Percentiles rank a stretch among this genome's conserved stretches.
These are phyloP conservation scores for Erysiphe pulchra DNA, from an alignment of 2,329 filamentous ascomycete genomes.

Conservation along the genomic window DNA sequence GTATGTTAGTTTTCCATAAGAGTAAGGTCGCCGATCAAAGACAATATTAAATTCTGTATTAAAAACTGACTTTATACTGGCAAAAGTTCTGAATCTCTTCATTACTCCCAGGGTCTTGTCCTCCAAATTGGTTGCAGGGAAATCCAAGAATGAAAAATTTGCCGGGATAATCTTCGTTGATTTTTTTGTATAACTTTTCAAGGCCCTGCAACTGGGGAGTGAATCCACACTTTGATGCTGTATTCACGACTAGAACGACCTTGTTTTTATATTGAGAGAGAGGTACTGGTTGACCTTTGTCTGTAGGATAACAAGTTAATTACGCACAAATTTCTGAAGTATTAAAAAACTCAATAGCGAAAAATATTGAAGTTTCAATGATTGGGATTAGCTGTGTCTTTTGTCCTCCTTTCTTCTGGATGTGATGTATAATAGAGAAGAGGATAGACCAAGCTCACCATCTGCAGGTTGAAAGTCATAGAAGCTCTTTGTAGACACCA, in stretches of 20 bases:
- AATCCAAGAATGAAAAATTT: slow-evolving; percentile 81
- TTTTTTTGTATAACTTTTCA: slow-evolving; percentile 63
- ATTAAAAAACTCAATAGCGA: too few relatives aligned
- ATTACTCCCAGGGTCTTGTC: slow-evolving; percentile 39
- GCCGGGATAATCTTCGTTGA: slow-evolving; percentile 22
- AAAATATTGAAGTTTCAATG: too few relatives aligned
- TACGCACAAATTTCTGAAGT: too few relatives aligned
- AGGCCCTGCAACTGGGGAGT: slow-evolving; percentile 84
- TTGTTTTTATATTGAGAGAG: slow-evolving; percentile 61
- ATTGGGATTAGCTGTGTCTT: too few relatives aligned
- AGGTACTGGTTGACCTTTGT: slow-evolving; percentile 46
- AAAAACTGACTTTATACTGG: slow-evolving; percentile 49
- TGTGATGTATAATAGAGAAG: too few relatives aligned
- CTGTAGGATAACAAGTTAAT: slow-evolving; percentile 16
- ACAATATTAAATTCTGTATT: slow-evolving; percentile 26
- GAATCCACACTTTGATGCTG: slow-evolving; percentile 95
- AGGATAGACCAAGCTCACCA: too few relatives aligned
- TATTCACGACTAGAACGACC: slow-evolving; percentile 91
- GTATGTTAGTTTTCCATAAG: not conserved
- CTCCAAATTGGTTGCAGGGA: slow-evolving; percentile 52
- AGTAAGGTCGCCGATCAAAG: not conserved
- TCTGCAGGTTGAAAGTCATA: too few relatives aligned
- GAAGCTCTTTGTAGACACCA: too few relatives aligned
- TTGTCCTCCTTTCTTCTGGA: too few relatives aligned
- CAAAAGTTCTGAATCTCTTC: slow-evolving; percentile 68